These are phyloP conservation scores for Apiospora malaysiana DNA, from an alignment of 2,329 filamentous ascomycete species.

Conservation along the genomic window DNA sequence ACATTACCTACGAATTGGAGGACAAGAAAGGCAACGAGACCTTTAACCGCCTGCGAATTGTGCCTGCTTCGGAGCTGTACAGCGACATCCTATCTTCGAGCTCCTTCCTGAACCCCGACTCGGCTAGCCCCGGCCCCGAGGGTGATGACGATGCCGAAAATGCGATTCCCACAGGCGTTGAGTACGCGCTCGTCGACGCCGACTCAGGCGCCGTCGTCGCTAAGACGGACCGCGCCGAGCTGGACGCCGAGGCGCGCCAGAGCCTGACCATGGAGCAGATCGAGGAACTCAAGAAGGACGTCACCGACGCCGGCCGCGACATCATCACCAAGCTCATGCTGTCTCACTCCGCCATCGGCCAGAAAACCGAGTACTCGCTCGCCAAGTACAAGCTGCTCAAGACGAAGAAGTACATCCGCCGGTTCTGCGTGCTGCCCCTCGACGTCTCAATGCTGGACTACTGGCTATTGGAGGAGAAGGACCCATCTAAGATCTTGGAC, in stretches of 20 bases:
- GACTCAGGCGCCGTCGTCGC: conserved; percentile 56
- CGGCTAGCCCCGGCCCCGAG: conserved; percentile 46
- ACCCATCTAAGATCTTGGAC: conserved; percentile 82
- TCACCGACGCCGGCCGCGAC: conserved; percentile 80
- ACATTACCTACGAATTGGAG: conserved; percentile 88
- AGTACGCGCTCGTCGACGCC: conserved; percentile 53
- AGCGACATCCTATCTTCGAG: conserved; percentile 70
- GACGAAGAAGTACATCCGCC: conserved; percentile 88
- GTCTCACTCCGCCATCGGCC: conserved; percentile 86
- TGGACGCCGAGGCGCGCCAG: conserved; percentile 72
- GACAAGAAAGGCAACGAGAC: conserved; percentile 70
- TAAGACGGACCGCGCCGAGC: conserved; percentile 63
- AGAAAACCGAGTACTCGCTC: conserved; percentile 92
- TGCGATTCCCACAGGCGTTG: conserved; percentile 50
- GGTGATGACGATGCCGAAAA: conserved; percentile 51
- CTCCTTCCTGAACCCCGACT: conserved; percentile 37
- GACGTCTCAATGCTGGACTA: conserved; percentile 78
- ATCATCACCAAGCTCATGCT: conserved; percentile 92
- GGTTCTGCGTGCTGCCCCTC: conserved; percentile 84
- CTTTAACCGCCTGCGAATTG: conserved; percentile 75
- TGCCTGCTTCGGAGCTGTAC: conserved; percentile 82
- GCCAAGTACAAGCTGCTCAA: conserved; percentile 97
- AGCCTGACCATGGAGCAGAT: conserved; percentile 78
- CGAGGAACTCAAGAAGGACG: conserved; percentile 75
- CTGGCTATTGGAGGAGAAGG: conserved; percentile 80